Base-by-base conservation (phyloP, 1,284 basidiomycete species). In the Termitomyces sp. region DNA sequence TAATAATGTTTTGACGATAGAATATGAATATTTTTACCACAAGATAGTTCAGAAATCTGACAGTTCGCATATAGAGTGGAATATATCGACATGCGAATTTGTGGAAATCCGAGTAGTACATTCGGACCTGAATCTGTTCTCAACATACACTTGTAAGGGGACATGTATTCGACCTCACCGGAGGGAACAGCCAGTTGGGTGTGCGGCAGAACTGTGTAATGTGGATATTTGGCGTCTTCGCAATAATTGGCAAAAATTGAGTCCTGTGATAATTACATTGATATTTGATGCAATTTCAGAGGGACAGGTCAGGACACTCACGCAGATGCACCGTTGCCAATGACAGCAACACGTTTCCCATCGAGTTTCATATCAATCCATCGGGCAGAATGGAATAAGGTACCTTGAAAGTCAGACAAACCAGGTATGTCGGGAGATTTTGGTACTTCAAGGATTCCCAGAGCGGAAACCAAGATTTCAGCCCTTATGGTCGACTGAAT, bases 171-270 rank as follows among this genome's bases (percentile, higher is more conserved):
- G 3, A 18, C 3, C 68, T 46, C 58, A 77, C 77, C 1, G 66
- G 62, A 4, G 72, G 69, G 1, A 75, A 13, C 24, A 73, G 64
- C 77, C 77, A 80, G 44, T 68, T 70, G 0, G 75, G 71, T 1
- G 73, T 75, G 11, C 76, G 70, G 58, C 71, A 72, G 57, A 78
- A 79, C 37, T 79, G 71, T 0, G 69, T 66, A 21, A 81, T 66
- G 30, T 69, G 53, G 1, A 73, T 67, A 2, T 59, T 63, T 9
- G 72, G 67, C 41, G 73, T 72, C 49, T 74, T 58, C 0, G 72
- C 64, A 21, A 81, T 74, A 5, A 64, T 56, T 1, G 78, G 77
- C 5, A 78, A 58, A 40, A 78, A 69, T 50, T 80, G 77, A 2
- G 72, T 64, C 0, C 78, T 78, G 53, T 19, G 39, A 16, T 45